Evolutionary conservation across 176 grass and related monocot genomes (phyloP).

Genomic region (Eragrostis curvula): DNA sequence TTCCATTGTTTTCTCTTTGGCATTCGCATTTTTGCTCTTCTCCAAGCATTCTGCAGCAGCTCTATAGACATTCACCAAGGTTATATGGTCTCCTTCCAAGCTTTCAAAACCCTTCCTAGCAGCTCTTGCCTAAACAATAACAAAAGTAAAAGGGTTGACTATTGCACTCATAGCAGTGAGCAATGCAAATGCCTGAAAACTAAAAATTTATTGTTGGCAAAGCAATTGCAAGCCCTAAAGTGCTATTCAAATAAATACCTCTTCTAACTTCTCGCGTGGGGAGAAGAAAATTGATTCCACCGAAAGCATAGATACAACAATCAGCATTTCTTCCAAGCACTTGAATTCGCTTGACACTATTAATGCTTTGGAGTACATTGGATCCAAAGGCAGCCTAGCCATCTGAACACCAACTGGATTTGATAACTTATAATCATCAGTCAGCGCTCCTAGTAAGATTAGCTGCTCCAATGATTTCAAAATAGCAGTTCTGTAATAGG

Average conservation of each 20-base stretch:
- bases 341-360: slow-evolving; percentile 80
- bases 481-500: slow-evolving; percentile 70
- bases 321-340: slow-evolving; percentile 99
- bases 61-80: slow-evolving; percentile 83
- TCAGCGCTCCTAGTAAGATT: slow-evolving; percentile 78
- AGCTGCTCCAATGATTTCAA: slow-evolving; percentile 96
- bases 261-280: slow-evolving; percentile 88
- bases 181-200: background rate
- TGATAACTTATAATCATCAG: slow-evolving; percentile 87
- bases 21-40: slow-evolving; percentile 80
- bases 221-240: background rate
- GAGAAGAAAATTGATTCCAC: slow-evolving; percentile 95
- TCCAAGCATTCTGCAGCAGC: slow-evolving; percentile 74
- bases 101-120: slow-evolving; percentile 89
- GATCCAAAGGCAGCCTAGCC: slow-evolving; percentile 93
- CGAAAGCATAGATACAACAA: slow-evolving; percentile 97
- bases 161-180: background rate
- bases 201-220: background rate
- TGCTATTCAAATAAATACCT: slow-evolving; percentile 56
- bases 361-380: slow-evolving; percentile 93
- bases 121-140: slow-evolving; percentile 73
- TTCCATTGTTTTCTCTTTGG: slow-evolving; percentile 83
- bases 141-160: slow-evolving; percentile 19
- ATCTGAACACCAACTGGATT: slow-evolving; percentile 84
- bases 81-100: slow-evolving; percentile 86